Conservation (phyloP, 352 stramenopile genomes). For the Aphanomyces invadans region DNA sequence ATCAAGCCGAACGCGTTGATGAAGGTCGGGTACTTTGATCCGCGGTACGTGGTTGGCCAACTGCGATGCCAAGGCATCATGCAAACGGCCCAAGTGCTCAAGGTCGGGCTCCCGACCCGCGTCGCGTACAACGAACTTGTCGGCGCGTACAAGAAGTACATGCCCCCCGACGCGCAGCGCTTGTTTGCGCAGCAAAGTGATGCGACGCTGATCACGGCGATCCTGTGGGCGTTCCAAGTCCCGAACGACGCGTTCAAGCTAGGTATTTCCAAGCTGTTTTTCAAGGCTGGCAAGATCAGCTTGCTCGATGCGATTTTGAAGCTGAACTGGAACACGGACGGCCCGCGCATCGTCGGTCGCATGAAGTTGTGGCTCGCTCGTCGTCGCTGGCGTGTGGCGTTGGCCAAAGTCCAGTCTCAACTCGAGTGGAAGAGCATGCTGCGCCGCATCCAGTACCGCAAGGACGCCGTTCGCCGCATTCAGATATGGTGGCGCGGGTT, state of each 20-base stretch:
- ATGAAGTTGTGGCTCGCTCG: conserved; percentile 66
- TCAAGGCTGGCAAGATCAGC: conserved; percentile 68
- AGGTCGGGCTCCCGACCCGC: conserved; percentile 74
- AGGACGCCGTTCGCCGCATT: conserved; percentile 53
- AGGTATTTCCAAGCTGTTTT: conserved; percentile 66
- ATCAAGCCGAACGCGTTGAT: conserved; percentile 85
- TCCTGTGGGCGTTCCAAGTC: conserved; percentile 81
- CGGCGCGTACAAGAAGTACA: conserved; percentile 56
- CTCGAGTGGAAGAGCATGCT: conserved; percentile 42
- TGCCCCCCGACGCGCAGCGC: conserved; percentile 55
- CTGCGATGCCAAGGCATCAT: conserved; percentile 82
- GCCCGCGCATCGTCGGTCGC: conserved; percentile 45
- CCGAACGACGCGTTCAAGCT: conserved; percentile 72
- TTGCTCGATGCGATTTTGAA: conserved; percentile 70
- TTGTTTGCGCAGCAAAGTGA: conserved; percentile 71
- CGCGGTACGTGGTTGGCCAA: conserved; percentile 72
- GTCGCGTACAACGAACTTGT: conserved; percentile 69
- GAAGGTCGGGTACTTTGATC: conserved; percentile 60
- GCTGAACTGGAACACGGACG: conserved; percentile 57
- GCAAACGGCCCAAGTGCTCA: conserved; percentile 83
- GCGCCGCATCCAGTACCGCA: conserved; percentile 56
- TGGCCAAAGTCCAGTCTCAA: conserved; percentile 62
- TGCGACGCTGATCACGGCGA: conserved; percentile 60
- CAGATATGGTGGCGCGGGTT: conserved; percentile 81
- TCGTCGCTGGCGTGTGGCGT: conserved; percentile 56